Percentiles rank a stretch among this genome's conserved stretches.
Conservation (phyloP, 106 monocot genomes). For the Xerophyta viscosa region DNA sequence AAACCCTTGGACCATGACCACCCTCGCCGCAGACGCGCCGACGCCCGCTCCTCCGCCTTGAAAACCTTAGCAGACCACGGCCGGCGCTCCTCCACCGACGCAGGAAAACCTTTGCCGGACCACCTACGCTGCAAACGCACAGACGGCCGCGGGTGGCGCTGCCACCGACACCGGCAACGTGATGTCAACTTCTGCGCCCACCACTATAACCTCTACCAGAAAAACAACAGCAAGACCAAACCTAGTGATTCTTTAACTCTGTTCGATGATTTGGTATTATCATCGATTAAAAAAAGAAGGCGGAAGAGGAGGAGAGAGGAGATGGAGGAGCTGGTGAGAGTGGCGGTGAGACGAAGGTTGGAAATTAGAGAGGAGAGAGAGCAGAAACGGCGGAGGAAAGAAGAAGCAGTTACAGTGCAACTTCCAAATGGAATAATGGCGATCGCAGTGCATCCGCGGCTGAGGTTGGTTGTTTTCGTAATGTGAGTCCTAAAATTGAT, state of each 20-base stretch:
- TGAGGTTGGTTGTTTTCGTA: constrained; percentile 1
- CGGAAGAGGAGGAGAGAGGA: constrained; percentile 5
- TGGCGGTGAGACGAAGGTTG: constrained; percentile 18
- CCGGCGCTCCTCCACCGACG: too few relatives aligned
- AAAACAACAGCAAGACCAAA: background rate
- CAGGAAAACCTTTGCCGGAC: background rate
- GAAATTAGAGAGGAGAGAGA: constrained; percentile 11
- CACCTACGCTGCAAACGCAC: constrained; percentile 24
- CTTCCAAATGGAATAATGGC: constrained; percentile 86
- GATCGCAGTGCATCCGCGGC: constrained; percentile 28
- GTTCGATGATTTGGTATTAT: too few relatives aligned
- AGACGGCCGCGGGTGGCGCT: constrained; percentile 28
- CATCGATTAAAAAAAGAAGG: constrained; percentile 5
- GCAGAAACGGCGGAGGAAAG: constrained; percentile 1
- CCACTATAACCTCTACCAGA: constrained; percentile 11
- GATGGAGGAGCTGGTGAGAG: constrained; percentile 11
- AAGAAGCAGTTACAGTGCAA: constrained; percentile 24
- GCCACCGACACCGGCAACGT: constrained; percentile 12
- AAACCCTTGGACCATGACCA: too few relatives aligned
- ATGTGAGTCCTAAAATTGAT: constrained; percentile 12
- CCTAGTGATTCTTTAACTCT: background rate
- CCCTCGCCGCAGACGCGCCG: too few relatives aligned
- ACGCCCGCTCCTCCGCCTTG: too few relatives aligned
- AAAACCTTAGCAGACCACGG: too few relatives aligned
- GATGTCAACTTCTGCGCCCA: constrained; percentile 29